These are phyloP conservation scores for Xylaria bambusicola DNA, from an alignment of 495 filamentous ascomycete genomes.

Conservation along the genomic window DNA sequence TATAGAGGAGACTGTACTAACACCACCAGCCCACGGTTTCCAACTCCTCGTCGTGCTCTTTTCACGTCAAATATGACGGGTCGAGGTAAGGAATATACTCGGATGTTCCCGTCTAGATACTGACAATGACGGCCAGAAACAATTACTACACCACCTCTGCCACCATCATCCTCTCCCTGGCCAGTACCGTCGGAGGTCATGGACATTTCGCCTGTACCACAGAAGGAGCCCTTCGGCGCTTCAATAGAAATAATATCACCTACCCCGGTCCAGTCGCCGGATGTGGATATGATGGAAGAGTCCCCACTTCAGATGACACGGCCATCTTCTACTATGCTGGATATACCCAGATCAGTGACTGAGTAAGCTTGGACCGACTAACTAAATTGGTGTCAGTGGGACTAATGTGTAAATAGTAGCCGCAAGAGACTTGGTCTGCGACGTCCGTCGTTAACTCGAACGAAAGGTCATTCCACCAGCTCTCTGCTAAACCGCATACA, in stretches of 20 bases:
- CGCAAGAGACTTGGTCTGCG: slow-evolving; percentile 61
- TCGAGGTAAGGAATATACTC: slow-evolving; percentile 6
- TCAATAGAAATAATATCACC: slow-evolving; percentile 69
- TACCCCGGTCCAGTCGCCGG: slow-evolving; percentile 53
- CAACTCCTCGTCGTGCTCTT: slow-evolving; percentile 88
- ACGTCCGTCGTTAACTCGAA: slow-evolving; percentile 61
- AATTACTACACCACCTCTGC: slow-evolving; percentile 81
- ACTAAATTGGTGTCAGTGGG: slow-evolving; percentile 1
- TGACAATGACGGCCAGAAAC: slow-evolving; percentile 51
- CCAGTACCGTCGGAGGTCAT: slow-evolving; percentile 76
- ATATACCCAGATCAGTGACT: slow-evolving; percentile 49
- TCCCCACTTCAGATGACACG: slow-evolving; percentile 47
- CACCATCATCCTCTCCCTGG: slow-evolving; percentile 75
- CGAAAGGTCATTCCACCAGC: slow-evolving; percentile 60
- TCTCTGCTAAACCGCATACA: slow-evolving; percentile 39
- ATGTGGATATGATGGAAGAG: slow-evolving; percentile 50
- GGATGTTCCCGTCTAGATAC: slow-evolving; percentile 14
- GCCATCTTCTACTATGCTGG: slow-evolving; percentile 50
- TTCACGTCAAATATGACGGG: slow-evolving; percentile 76
- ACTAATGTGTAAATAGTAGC: slow-evolving; percentile 36
- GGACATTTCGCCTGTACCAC: slow-evolving; percentile 93
- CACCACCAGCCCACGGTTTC: slow-evolving; percentile 75
- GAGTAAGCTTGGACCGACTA: slow-evolving; percentile 47
- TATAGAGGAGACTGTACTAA: slow-evolving; percentile 2
- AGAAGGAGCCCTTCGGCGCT: slow-evolving; percentile 71